Evolutionary conservation across 441 rosid genomes (phyloP), one percentile per base, ranked within the genome.

Genomic region (Erodium texanum): DNA sequence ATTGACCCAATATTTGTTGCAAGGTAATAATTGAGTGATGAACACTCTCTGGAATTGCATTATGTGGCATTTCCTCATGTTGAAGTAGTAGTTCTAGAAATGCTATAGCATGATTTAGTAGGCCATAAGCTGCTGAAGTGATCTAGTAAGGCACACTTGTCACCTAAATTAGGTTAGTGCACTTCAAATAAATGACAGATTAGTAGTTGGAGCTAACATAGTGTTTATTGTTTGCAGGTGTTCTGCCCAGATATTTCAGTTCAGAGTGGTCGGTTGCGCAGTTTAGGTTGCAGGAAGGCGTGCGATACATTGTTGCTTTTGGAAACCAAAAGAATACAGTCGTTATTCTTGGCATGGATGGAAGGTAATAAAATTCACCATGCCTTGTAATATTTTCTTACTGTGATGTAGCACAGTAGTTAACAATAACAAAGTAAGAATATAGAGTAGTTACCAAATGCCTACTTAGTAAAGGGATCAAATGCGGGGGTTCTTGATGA

Each of bases 231-330:
- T 32, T 41, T 80, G 38, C 93, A 93, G 97, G 94, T 72, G 83
- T 93, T 68, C 73, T 93, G 66, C 98, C 96, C 18, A 89, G 80
- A 71, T 93, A 93, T 78, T 93, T 90, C 76, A 93, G 97, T 82
- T 90, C 98, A 12, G 98, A 93, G 62, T 89, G 98, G 97, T 93
- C 97, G 66, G 87, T 90, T 77, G 94, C 98, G 56, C 93, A 80
- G 90, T 88, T 90, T 77, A 96, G 82, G 75, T 65, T 90, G 68
- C 92, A 88, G 23, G 98, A 87, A 79, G 83, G 74, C 66, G 74
- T 88, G 69, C 90, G 86, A 66, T 89, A 82, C 70, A 82, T 82
- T 77, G 93, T 87, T 32, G 95, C 96, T 71, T 90, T 93, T 87
- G 96, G 95, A 34, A 77, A 87, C 50, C 87, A 85, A 65, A 56